Conservation (phyloP, 2,329 filamentous ascomycete genomes). For the Tolypocladium pustulatum region DNA sequence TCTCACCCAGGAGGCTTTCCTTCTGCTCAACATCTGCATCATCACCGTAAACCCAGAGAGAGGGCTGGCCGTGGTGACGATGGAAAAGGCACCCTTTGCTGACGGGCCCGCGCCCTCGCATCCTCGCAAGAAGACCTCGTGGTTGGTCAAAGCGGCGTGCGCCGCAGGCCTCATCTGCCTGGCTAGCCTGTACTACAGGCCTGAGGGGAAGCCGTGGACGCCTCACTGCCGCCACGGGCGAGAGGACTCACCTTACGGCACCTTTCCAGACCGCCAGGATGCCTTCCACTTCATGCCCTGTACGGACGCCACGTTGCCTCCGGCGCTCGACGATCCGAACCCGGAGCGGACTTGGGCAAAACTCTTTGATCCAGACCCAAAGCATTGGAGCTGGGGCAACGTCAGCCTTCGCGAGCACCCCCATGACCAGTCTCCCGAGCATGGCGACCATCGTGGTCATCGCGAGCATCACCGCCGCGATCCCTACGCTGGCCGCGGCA, state of each 20-base stretch:
- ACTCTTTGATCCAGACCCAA: conserved; percentile 31
- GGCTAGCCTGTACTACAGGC: neutral
- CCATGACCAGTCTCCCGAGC: neutral
- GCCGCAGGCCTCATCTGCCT: neutral
- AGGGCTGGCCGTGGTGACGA: neutral
- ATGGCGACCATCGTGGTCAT: neutral
- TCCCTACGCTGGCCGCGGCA: conserved; percentile 27
- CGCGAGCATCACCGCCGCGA: conserved; percentile 8
- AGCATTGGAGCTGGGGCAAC: conserved; percentile 35
- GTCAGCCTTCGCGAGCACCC: neutral
- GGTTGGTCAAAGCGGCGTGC: neutral
- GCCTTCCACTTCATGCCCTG: conserved; percentile 37
- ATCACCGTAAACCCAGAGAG: neutral
- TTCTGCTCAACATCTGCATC: neutral
- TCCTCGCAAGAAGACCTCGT: neutral
- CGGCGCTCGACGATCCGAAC: conserved; percentile 26
- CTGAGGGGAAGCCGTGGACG: neutral
- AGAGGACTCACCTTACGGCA: conserved; percentile 6
- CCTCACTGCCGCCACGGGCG: conserved; percentile 2
- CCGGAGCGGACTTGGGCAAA: conserved; percentile 27
- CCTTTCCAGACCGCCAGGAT: conserved; percentile 30
- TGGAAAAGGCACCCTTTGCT: neutral
- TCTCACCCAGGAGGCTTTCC: neutral
- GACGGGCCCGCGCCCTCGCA: neutral
- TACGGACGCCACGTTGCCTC: conserved; percentile 28